Conservation (phyloP, 176 grass and related monocot species). For the Carex littledalei region DNA sequence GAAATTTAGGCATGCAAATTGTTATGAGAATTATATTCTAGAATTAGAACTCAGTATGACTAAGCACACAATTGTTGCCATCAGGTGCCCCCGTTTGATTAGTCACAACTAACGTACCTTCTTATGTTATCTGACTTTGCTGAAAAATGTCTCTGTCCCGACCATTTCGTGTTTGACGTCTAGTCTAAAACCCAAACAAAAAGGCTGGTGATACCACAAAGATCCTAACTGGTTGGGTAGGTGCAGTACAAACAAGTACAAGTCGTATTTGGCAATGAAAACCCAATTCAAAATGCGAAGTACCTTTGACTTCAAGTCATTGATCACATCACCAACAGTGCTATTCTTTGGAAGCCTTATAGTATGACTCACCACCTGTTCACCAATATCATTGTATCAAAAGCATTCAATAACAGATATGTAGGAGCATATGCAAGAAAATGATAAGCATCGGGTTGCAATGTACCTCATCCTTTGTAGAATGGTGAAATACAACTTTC, state of each 20-base stretch:
- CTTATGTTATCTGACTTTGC: not conserved
- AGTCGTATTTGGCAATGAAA: not conserved
- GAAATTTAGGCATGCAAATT: slow-evolving; percentile 14
- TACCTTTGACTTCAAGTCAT: slow-evolving; percentile 89
- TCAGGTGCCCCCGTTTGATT: not conserved
- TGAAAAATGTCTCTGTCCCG: not conserved
- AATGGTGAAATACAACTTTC: slow-evolving; percentile 95
- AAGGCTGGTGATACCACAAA: not conserved
- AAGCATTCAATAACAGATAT: slow-evolving; percentile 24
- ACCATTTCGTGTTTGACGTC: not conserved
- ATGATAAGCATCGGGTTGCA: slow-evolving; percentile 5
- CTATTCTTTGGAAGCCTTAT: slow-evolving; percentile 78
- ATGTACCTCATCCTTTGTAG: slow-evolving; percentile 87
- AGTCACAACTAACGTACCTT: not conserved
- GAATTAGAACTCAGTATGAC: not conserved
- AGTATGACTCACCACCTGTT: slow-evolving; percentile 22
- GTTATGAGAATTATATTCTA: not conserved
- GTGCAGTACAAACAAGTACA: not conserved
- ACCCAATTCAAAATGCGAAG: slow-evolving; percentile 5
- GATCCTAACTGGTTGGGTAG: slow-evolving; percentile 5
- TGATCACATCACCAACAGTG: slow-evolving; percentile 76
- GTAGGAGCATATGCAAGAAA: slow-evolving; percentile 22
- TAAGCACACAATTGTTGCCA: not conserved
- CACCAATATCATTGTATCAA: slow-evolving; percentile 14
- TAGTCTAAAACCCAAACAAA: not conserved